Percentiles rank a stretch among this genome's conserved stretches.
Evolutionary conservation across 805 yeast genomes (phyloP).

Genomic region (Jamesozyma lodderae): DNA sequence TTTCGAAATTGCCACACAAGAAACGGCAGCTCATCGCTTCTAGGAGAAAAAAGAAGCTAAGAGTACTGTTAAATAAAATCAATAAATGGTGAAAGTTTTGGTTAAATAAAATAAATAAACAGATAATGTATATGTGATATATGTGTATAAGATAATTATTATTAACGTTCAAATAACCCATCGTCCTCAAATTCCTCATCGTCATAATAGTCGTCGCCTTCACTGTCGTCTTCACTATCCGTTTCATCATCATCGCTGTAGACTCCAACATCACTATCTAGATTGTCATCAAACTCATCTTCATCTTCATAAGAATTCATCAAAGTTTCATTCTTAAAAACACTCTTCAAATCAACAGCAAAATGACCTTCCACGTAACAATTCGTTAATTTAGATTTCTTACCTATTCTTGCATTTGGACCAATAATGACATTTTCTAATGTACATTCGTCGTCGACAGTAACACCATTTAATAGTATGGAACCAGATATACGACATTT

Average conservation of each 20-base stretch:
- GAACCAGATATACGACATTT: conserved; percentile 85
- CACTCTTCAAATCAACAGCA: conserved; percentile 47
- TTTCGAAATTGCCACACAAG: too few relatives aligned
- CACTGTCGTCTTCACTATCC: conserved; percentile 25
- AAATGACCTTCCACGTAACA: conserved; percentile 83
- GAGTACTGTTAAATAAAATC: too few relatives aligned
- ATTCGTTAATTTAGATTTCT: conserved; percentile 58
- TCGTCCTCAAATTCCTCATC: conserved; percentile 46
- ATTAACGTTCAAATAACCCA: conserved; percentile 48
- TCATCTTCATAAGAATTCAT: conserved; percentile 25
- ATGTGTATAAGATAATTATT: not conserved
- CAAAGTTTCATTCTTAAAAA: conserved; percentile 51
- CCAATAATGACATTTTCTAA: conserved; percentile 86
- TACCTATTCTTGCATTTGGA: conserved; percentile 48
- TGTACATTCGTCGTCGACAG: conserved; percentile 65
- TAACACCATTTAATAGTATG: conserved; percentile 61
- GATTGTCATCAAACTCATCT: conserved; percentile 5
- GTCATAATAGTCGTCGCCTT: conserved; percentile 30
- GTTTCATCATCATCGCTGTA: conserved; percentile 27
- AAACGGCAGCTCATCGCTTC: too few relatives aligned
- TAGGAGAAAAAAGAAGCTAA: too few relatives aligned
- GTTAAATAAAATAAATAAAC: too few relatives aligned
- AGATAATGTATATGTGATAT: not conserved
- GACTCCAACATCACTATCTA: not conserved
- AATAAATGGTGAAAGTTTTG: too few relatives aligned